phyloP scores from a whole-genome alignment of 805 yeast species.

The Cyberlindnera mycetangii region DNA sequence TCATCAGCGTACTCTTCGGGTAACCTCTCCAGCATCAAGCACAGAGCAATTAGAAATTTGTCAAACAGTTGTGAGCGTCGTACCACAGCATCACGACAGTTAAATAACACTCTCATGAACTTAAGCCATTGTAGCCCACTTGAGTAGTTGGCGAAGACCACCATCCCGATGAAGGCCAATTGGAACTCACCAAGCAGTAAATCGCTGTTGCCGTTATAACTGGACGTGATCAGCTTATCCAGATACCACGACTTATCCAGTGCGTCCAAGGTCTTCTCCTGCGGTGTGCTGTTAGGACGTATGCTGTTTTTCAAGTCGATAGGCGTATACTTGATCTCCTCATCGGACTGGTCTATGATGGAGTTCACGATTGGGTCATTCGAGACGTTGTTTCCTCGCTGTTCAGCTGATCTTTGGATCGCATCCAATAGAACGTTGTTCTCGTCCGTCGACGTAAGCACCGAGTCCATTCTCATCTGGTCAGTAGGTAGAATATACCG shows the following conservation, averaged over 20 bases:
- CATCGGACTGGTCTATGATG: slow-evolving; percentile 31
- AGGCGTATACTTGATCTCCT: slow-evolving; percentile 40
- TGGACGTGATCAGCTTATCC: slow-evolving; percentile 27
- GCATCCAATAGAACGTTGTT: slow-evolving; percentile 38
- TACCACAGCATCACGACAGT: slow-evolving; percentile 31
- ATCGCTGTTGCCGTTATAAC: slow-evolving; percentile 30
- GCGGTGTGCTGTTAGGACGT: slow-evolving; percentile 34
- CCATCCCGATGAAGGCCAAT: slow-evolving; percentile 44
- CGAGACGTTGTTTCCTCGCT: slow-evolving; percentile 22
- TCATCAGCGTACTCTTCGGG: slow-evolving; percentile 45
- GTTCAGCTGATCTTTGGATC: slow-evolving; percentile 30
- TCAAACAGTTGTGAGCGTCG: slow-evolving; percentile 28
- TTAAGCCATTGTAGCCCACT: slow-evolving; percentile 64
- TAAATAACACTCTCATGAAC: slow-evolving; percentile 42
- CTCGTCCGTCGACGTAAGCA: slow-evolving; percentile 51
- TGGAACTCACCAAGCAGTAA: slow-evolving; percentile 52
- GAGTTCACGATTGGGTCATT: slow-evolving; percentile 33
- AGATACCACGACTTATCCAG: slow-evolving; percentile 64
- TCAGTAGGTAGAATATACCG: slow-evolving; percentile 28
- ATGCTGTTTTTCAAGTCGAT: slow-evolving; percentile 41
- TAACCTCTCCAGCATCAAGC: slow-evolving; percentile 36
- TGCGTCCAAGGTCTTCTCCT: slow-evolving; percentile 47
- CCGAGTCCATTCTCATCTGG: slow-evolving; percentile 33
- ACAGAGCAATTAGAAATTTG: slow-evolving; percentile 32
- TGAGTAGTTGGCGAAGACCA: slow-evolving; percentile 60